Evolutionary conservation across 148 eudicot species (phyloP), one percentile per base, ranked within the genome.

Genomic region (Oxyria digyna): DNA sequence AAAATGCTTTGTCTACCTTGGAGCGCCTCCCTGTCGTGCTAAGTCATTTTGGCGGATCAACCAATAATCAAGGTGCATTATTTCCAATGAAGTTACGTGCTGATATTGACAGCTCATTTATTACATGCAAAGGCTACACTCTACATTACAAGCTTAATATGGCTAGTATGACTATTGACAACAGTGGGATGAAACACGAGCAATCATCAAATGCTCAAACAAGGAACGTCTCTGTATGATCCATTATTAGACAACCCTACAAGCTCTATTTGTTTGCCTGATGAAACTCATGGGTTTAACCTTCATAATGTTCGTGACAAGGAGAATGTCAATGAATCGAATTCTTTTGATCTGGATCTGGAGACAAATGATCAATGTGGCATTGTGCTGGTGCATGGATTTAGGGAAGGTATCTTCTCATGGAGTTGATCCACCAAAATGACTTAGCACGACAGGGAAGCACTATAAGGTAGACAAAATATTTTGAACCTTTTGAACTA

Each of bases 361-460:
- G 85, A 82, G 71, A 81, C 83, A 42, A 83, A 82, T 78, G 81
- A 75, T 29, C 82, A 80, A 50, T 85, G 81, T 78, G 96, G 93
- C 55, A 80, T 90, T 72, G 91, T 90, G 42, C 72, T 93, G 29
- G 90, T 93, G 66, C 98, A 93, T 76, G 98, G 98, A 11, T 93
- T 93, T 81, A 97, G 98, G 31, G 98, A 97, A 23, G 98, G 98
- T 42, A 87, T 90, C 70, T 93, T 93, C 74, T 93, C 98, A 43
- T 93, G 98, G 98, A 87, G 98, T n/a, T n/a, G n/a, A n/a, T n/a
- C n/a, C n/a, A n/a, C n/a, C n/a, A n/a, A n/a, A n/a, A n/a, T n/a
- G n/a, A n/a, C n/a, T n/a, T n/a, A n/a, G n/a, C n/a, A n/a, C n/a
- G n/a, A n/a, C n/a, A n/a, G n/a, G n/a, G n/a, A n/a, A n/a, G n/a